These are phyloP conservation scores for Akanthomyces dipterigenus DNA, from an alignment of 2,329 filamentous ascomycete genomes.

Conservation along the genomic window DNA sequence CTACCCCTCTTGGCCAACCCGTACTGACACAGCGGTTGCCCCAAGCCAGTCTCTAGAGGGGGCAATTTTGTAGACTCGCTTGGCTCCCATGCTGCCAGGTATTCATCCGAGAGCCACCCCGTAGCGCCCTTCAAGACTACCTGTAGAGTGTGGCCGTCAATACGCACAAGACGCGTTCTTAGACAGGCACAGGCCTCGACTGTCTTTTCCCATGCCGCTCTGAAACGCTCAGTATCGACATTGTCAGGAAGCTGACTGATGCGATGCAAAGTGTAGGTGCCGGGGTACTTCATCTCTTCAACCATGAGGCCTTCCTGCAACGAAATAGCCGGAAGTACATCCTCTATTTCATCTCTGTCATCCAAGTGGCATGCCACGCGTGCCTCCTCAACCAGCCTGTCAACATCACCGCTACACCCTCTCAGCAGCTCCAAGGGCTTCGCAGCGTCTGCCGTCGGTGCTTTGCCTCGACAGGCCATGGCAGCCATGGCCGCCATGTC, in stretches of 20 bases:
- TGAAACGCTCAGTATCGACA: slow-evolving; percentile 15
- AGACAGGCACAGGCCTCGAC: slow-evolving; percentile 15
- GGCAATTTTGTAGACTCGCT: background rate
- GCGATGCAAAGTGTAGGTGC: slow-evolving; percentile 16
- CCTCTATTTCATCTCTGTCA: slow-evolving; percentile 16
- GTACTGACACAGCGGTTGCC: background rate
- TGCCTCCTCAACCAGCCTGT: background rate
- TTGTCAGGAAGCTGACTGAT: slow-evolving; percentile 10
- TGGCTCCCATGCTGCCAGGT: background rate
- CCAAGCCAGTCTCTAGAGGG: background rate
- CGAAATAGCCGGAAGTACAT: slow-evolving; percentile 31
- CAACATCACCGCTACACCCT: background rate
- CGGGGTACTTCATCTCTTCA: slow-evolving; percentile 17
- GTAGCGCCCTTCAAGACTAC: slow-evolving; percentile 13
- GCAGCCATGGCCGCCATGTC: background rate
- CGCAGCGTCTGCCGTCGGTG: background rate
- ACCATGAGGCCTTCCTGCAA: slow-evolving; percentile 33
- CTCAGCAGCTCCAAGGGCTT: background rate
- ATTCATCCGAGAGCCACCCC: background rate
- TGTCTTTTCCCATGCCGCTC: slow-evolving; percentile 15
- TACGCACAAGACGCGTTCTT: slow-evolving; percentile 17
- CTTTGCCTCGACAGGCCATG: background rate
- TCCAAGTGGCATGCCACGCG: background rate
- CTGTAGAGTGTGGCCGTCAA: slow-evolving; percentile 11
- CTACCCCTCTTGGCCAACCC: background rate